Conservation (phyloP, 257 asterid species). For the Nicotiana paniculata region DNA sequence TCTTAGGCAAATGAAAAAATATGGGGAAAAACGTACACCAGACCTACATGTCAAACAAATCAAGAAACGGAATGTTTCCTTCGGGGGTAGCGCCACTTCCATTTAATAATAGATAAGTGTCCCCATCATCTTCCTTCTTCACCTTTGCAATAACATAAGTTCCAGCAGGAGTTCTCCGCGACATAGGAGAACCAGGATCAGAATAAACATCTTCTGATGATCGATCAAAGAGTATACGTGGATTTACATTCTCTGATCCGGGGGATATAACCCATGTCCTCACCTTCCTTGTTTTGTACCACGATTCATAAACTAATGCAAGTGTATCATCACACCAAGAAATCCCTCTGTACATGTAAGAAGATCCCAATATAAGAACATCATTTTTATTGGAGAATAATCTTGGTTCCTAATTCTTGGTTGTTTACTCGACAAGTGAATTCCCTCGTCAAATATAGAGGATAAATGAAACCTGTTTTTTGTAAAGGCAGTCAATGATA, state of each 20-base stretch:
- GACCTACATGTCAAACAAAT: conserved; percentile 93
- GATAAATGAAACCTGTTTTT: background rate
- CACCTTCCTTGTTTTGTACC: conserved; percentile 80
- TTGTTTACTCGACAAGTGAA: background rate
- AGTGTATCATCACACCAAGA: conserved; percentile 94
- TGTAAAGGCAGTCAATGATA: background rate
- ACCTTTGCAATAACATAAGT: conserved; percentile 88
- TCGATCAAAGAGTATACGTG: conserved; percentile 85
- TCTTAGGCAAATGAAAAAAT: conserved; percentile 12
- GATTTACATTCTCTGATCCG: conserved; percentile 48
- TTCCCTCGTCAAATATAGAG: background rate
- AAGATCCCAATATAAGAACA: conserved; percentile 7
- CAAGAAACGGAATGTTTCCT: conserved; percentile 88
- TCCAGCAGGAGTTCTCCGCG: conserved; percentile 73
- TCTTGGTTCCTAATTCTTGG: background rate
- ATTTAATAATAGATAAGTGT: conserved; percentile 56
- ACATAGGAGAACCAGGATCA: conserved; percentile 98
- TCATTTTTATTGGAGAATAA: background rate
- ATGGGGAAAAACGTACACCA: conserved; percentile 18
- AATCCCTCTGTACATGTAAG: conserved; percentile 58
- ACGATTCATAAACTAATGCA: conserved; percentile 90
- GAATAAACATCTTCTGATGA: conserved; percentile 99
- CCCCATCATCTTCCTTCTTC: conserved; percentile 61
- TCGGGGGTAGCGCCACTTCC: conserved; percentile 98
- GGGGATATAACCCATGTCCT: conserved; percentile 86